phyloP scores from a whole-genome alignment of 768 basidiomycete genomes.

The Mrakia gelida region DNA sequence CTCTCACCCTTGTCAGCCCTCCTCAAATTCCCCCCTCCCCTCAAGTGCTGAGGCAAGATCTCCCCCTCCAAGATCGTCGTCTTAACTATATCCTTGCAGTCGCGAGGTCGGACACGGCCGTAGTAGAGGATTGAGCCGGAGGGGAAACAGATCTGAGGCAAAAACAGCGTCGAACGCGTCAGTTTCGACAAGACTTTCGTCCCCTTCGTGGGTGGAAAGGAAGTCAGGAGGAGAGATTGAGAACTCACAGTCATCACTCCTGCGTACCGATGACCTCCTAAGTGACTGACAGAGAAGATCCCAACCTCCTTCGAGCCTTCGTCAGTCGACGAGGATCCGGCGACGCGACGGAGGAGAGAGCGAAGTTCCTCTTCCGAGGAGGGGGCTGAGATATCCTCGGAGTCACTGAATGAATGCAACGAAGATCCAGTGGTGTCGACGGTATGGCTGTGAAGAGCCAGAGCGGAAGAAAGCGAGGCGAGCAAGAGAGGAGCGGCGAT shows the following conservation, averaged over 20 bases:
- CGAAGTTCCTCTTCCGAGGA: slow-evolving; percentile 56
- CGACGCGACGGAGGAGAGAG: slow-evolving; percentile 51
- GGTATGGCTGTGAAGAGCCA: slow-evolving; percentile 45
- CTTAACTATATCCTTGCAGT: slow-evolving; percentile 56
- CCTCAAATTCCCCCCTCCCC: slow-evolving; percentile 74
- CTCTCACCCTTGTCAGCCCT: slow-evolving; percentile 37
- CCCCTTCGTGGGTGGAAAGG: too few relatives aligned
- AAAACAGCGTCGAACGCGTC: not conserved
- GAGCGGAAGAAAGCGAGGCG: slow-evolving; percentile 48
- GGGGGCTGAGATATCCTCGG: slow-evolving; percentile 56
- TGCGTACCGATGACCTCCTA: slow-evolving; percentile 89
- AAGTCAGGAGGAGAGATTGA: not conserved
- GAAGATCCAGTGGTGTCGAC: slow-evolving; percentile 37
- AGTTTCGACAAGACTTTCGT: too few relatives aligned
- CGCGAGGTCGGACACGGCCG: slow-evolving; percentile 84
- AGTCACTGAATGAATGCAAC: slow-evolving; percentile 41
- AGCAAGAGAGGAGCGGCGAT: slow-evolving; percentile 64
- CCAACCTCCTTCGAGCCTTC: slow-evolving; percentile 51
- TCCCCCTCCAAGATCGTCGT: slow-evolving; percentile 70
- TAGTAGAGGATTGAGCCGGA: slow-evolving; percentile 86
- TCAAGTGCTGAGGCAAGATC: slow-evolving; percentile 75
- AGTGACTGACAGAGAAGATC: slow-evolving; percentile 79
- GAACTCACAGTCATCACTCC: slow-evolving; percentile 79
- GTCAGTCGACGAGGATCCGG: slow-evolving; percentile 44
- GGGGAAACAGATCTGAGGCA: slow-evolving; percentile 79